Percentiles rank a stretch among this genome's conserved stretches.
These are phyloP conservation scores for Penicillium sp. DNA, from an alignment of 2,329 filamentous ascomycete species.

Conservation along the genomic window DNA sequence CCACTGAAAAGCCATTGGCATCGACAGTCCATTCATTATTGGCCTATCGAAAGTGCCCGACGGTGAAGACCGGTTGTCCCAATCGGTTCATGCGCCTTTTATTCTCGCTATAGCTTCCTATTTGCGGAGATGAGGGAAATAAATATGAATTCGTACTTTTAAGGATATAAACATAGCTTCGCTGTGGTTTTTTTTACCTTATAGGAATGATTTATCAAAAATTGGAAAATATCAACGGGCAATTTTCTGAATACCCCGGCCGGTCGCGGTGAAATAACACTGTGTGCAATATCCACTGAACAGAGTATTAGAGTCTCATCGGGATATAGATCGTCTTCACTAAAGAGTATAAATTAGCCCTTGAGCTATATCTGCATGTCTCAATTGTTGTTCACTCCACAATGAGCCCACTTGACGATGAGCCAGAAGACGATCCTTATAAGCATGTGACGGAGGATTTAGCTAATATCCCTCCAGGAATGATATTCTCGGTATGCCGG, in stretches of 20 bases:
- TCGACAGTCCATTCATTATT: not conserved
- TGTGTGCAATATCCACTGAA: not conserved
- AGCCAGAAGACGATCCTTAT: not conserved
- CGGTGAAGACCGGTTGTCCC: slow-evolving; percentile 10
- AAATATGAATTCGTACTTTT: not conserved
- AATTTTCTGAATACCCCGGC: not conserved
- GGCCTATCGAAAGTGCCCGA: slow-evolving; percentile 3
- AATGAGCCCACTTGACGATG: not conserved
- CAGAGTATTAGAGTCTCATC: not conserved
- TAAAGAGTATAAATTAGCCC: not conserved
- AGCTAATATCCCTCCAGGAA: not conserved
- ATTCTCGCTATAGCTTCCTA: not conserved
- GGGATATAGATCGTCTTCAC: not conserved
- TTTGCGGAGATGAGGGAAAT: not conserved
- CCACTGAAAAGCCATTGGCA: not conserved
- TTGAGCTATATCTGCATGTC: not conserved
- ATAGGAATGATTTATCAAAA: not conserved
- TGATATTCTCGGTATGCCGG: slow-evolving; percentile 1
- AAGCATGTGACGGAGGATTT: not conserved
- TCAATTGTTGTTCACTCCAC: not conserved
- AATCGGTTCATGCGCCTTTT: not conserved
- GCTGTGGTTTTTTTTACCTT: not conserved
- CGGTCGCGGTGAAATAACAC: not conserved
- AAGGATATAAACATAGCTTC: not conserved
- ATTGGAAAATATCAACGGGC: not conserved